phyloP scores from a whole-genome alignment of 2,329 filamentous ascomycete species.

The Colletotrichum brevisporum region DNA sequence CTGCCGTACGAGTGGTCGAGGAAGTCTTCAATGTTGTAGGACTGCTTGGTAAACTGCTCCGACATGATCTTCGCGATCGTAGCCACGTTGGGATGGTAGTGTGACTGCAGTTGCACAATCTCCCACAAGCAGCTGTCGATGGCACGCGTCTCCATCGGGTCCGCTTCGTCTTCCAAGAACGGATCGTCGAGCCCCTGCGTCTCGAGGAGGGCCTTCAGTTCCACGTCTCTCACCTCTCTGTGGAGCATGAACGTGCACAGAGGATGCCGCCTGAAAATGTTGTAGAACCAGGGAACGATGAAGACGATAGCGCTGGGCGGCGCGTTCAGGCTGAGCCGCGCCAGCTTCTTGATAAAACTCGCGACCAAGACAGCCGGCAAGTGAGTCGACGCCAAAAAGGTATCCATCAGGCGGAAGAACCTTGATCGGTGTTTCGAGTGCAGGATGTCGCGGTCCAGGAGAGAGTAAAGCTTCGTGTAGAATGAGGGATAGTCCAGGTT shows the following conservation, averaged over 20 bases:
- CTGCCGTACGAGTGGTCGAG: constrained; percentile 92
- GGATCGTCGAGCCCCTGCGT: constrained; percentile 77
- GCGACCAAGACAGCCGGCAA: constrained; percentile 91
- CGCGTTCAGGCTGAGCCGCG: constrained; percentile 86
- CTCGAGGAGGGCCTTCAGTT: constrained; percentile 71
- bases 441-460: constrained; percentile 87
- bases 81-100: constrained; percentile 97
- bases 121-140: constrained; percentile 98
- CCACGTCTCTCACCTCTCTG: constrained; percentile 73
- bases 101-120: constrained; percentile 88
- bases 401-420: constrained; percentile 93
- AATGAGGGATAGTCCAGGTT: constrained; percentile 98
- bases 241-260: constrained; percentile 97
- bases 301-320: constrained; percentile 91
- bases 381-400: constrained; percentile 92
- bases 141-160: constrained; percentile 88
- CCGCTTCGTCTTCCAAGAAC: constrained; percentile 80
- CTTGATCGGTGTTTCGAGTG: constrained; percentile 95
- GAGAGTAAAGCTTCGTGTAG: constrained; percentile 92
- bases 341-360: constrained; percentile 95
- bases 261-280: constrained; percentile 90
- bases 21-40: constrained; percentile 97
- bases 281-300: constrained; percentile 95
- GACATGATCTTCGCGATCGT: constrained; percentile 94
- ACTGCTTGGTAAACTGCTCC: constrained; percentile 96